A percentile compares a stretch with the other conserved stretches of the same genome.
phyloP scores from a whole-genome alignment of 192 early-diverging fungal genomes.

The Entophlyctis luteolus region DNA sequence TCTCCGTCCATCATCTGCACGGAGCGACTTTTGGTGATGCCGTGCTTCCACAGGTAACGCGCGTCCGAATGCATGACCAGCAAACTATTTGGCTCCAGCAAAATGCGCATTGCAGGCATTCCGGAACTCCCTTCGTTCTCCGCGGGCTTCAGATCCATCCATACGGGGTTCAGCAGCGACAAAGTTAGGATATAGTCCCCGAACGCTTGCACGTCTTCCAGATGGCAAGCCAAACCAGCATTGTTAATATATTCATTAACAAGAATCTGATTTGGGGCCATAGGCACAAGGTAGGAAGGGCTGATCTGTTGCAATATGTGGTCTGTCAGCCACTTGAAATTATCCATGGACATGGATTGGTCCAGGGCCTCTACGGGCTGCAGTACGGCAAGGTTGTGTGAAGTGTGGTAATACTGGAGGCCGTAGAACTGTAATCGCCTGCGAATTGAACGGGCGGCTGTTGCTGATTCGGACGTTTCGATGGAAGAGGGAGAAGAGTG shows the following conservation, averaged over 20 bases:
- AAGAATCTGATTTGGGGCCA: conserved; percentile 20
- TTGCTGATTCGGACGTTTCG: too few species aligned
- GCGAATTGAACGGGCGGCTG: too few species aligned
- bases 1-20: conserved; percentile 23
- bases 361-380: conserved; percentile 12
- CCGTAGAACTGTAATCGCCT: conserved; percentile 13
- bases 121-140: neutral
- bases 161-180: conserved; percentile 28
- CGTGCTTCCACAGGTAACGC: conserved; percentile 27
- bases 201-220: conserved; percentile 35
- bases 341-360: neutral
- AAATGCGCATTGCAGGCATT: neutral
- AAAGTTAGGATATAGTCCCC: conserved; percentile 30
- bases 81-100: conserved; percentile 29
- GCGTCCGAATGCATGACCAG: conserved; percentile 21
- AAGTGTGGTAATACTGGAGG: conserved; percentile 35
- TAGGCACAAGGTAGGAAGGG: neutral
- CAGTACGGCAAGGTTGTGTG: conserved; percentile 16
- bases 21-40: conserved; percentile 28
- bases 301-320: neutral
- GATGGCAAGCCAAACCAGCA: conserved; percentile 27
- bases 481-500: too few species aligned
- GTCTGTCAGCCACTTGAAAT: neutral
- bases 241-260: conserved; percentile 34
- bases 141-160: conserved; percentile 30